Percentiles rank a stretch among this genome's conserved stretches.
These are phyloP conservation scores for Annona squamosa DNA, from an alignment of 164 flowering plant genomes.

Conservation along the genomic window DNA sequence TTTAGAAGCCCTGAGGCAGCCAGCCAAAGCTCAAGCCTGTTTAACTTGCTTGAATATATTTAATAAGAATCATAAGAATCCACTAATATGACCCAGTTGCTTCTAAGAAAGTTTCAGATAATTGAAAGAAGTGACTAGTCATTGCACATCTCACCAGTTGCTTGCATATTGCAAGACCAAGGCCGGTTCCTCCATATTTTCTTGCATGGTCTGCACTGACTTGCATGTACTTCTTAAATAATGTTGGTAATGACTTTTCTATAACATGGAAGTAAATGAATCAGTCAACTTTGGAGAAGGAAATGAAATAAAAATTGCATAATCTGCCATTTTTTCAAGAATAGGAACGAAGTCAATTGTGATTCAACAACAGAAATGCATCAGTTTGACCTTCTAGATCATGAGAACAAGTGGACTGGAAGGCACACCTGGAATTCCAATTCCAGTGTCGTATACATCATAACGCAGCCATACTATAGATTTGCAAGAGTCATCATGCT, in stretches of 20 bases:
- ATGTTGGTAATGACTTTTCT: constrained; percentile 78
- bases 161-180: constrained; percentile 96
- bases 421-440: constrained; percentile 86
- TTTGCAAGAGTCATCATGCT: constrained; percentile 25
- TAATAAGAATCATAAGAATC: too few relatives aligned
- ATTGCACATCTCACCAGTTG: constrained; percentile 58
- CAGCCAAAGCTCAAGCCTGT: too few relatives aligned
- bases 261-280: constrained; percentile 15
- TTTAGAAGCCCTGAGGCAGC: too few relatives aligned
- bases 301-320: background rate
- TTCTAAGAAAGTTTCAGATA: too few relatives aligned
- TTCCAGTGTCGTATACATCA: constrained; percentile 94
- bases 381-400: background rate
- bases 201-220: constrained; percentile 94
- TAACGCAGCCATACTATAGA: constrained; percentile 80
- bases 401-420: background rate
- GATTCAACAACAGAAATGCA: background rate
- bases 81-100: too few relatives aligned
- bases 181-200: constrained; percentile 97
- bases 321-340: background rate
- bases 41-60: too few relatives aligned
- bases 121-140: background rate
- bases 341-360: background rate
- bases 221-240: constrained; percentile 95
- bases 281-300: background rate